A percentile compares a stretch with the other conserved stretches of the same genome.
Evolutionary conservation across 1,139 yeast species (phyloP).

Genomic region (Meyerozyma guilliermondii): DNA sequence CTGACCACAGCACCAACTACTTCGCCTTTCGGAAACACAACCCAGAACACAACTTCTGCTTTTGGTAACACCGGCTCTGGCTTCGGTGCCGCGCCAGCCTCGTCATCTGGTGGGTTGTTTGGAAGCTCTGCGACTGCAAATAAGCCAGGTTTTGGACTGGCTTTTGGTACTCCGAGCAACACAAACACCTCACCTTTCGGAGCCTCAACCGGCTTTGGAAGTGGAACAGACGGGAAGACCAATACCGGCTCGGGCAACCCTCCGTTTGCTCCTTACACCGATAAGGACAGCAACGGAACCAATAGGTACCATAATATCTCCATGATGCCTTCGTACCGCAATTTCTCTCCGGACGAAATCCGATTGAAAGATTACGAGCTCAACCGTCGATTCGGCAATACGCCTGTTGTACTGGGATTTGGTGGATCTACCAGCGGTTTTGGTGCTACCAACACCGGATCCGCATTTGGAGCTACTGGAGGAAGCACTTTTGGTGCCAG

Average conservation of each 20-base stretch:
- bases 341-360: conserved; percentile 81
- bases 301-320: conserved; percentile 70
- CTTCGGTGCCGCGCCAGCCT: not conserved
- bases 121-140: conserved; percentile 15
- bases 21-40: conserved; percentile 2
- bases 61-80: conserved; percentile 22
- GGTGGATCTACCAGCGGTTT: conserved; percentile 17
- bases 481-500: conserved; percentile 24
- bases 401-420: conserved; percentile 13
- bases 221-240: conserved; percentile 27
- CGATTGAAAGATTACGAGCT: conserved; percentile 84
- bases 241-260: conserved; percentile 70
- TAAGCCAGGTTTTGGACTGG: conserved; percentile 16
- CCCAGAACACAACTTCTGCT: conserved; percentile 11
- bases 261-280: conserved; percentile 62
- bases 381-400: conserved; percentile 57
- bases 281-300: conserved; percentile 66
- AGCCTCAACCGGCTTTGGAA: conserved; percentile 23
- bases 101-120: conserved; percentile 16
- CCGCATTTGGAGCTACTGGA: conserved; percentile 14
- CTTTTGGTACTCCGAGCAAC: conserved; percentile 15
- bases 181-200: conserved; percentile 22
- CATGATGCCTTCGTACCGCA: conserved; percentile 86
- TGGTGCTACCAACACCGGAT: conserved; percentile 14
- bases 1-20: conserved; percentile 10